Evolutionary conservation across 106 monocot species (phyloP), one percentile per base, ranked within the genome.

Genomic region (Hemerocallis citrina): DNA sequence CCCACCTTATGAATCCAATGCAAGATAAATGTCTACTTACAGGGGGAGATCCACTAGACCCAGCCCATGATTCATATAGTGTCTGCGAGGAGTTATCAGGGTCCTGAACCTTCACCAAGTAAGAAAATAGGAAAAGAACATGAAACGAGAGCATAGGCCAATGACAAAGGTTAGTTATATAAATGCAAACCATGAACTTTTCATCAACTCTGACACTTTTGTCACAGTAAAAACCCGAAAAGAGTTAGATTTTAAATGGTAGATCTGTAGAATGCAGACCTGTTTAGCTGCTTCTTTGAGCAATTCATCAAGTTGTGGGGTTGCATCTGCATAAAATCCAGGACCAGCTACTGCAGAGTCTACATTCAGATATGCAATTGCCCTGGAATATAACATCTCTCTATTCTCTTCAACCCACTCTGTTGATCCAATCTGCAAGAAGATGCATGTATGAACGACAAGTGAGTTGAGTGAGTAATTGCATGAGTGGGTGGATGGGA

Each of bases 351-450:
- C 88, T 28, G 73, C 68, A 59, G 39, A 63, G 32, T 88, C 88
- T 41, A 79, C 76, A 52, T 88, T 88, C 7, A 88, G 59, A 70
- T 88, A 88, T 40, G 83, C 82, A 66, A 88, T 61, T 37, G 82
- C 76, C 47, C 82, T 75, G 8, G 75, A 79, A 31, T 72, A 35
- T 59, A 88, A 72, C 50, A 76, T 59, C 42, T 79, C 88, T 50
- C 70, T 69, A 58, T 88, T 83, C 20, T 83, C 79, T 67, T 88
- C 88, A 62, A 79, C 88, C 88, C 88, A 88, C 59, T 88, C 88
- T 34, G 88, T 88, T 16, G 88, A 88, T 67, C 88, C 88, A 60
- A 79, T 76, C 88, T 88, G 73, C 42, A 73, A 61, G n/a, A n/a
- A n/a, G 19, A 74, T 37, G 13, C 1, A 34, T 32, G 4, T 13